phyloP scores from a whole-genome alignment of 768 basidiomycete species.

The Mycena latifolia region DNA sequence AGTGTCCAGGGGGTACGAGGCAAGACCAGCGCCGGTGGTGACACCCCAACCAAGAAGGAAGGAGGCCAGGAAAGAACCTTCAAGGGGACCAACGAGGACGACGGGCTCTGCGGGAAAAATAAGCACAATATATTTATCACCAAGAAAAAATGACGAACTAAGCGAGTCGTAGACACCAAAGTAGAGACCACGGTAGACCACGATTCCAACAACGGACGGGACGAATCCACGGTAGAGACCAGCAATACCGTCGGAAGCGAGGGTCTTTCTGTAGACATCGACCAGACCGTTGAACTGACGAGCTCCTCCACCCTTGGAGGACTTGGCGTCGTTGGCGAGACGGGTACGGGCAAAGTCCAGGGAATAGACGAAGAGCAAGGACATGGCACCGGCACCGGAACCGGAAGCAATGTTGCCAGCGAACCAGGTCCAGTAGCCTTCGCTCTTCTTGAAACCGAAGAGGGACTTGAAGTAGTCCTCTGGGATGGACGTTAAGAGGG shows the following conservation, averaged over 20 bases:
- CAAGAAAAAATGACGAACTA: slow-evolving; percentile 63
- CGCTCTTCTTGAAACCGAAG: slow-evolving; percentile 98
- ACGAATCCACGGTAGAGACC: slow-evolving; percentile 99
- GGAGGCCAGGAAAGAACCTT: slow-evolving; percentile 97
- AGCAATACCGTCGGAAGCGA: slow-evolving; percentile 96
- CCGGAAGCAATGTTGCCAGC: slow-evolving; percentile 98
- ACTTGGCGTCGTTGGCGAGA: slow-evolving; percentile 98
- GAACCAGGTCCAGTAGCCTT: slow-evolving; percentile 99
- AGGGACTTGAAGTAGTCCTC: slow-evolving; percentile 99
- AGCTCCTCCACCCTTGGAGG: slow-evolving; percentile 87
- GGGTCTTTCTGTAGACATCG: slow-evolving; percentile 97
- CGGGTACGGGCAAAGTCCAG: slow-evolving; percentile 99
- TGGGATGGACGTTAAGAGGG: slow-evolving; percentile 44
- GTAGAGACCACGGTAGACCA: slow-evolving; percentile 99
- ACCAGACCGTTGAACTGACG: slow-evolving; percentile 99
- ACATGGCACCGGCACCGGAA: slow-evolving; percentile 99
- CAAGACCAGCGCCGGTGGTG: slow-evolving; percentile 99
- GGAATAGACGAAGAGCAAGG: slow-evolving; percentile 99
- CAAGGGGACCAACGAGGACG: slow-evolving; percentile 93
- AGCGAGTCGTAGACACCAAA: slow-evolving; percentile 97
- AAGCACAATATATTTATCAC: slow-evolving; percentile 8
- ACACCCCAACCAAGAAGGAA: slow-evolving; percentile 99
- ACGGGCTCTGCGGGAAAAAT: slow-evolving; percentile 80
- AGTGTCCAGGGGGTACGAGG: slow-evolving; percentile 94
- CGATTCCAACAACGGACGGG: slow-evolving; percentile 98